phyloP scores from a whole-genome alignment of 345 rosid species.

The Gossypium thurberi region DNA sequence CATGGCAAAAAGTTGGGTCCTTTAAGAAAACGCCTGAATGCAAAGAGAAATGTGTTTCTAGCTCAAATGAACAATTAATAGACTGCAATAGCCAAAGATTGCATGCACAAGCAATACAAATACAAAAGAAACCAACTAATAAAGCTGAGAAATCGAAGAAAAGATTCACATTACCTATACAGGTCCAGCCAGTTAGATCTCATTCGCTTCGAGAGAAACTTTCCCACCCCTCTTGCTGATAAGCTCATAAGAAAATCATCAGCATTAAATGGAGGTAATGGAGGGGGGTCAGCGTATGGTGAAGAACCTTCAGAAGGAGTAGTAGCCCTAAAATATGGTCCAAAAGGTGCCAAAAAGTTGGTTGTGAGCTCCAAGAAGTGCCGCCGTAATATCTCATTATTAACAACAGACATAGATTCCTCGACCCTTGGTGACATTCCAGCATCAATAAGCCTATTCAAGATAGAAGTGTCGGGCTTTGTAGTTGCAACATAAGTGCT shows the following conservation, averaged over 20 bases:
- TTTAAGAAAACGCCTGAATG: conserved; percentile 70
- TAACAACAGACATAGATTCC: conserved; percentile 98
- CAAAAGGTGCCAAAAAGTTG: conserved; percentile 94
- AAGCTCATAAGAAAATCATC: conserved; percentile 78
- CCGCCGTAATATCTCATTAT: conserved; percentile 87
- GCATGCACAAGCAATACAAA: conserved; percentile 2
- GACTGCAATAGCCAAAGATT: not conserved
- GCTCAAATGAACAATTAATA: conserved; percentile 17
- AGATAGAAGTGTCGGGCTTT: conserved; percentile 88
- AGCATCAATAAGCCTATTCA: conserved; percentile 92
- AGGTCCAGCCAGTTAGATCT: conserved; percentile 93
- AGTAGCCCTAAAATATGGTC: conserved; percentile 71
- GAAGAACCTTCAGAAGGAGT: conserved; percentile 87
- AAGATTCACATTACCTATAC: conserved; percentile 52
- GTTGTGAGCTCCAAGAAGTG: conserved; percentile 98
- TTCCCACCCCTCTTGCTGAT: conserved; percentile 85
- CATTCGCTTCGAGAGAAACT: conserved; percentile 89
- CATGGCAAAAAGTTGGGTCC: conserved; percentile 95
- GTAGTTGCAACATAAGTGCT: conserved; percentile 71
- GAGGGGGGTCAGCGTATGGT: conserved; percentile 85
- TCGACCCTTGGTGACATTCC: conserved; percentile 94
- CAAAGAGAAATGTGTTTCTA: conserved; percentile 13
- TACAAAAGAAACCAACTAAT: not conserved
- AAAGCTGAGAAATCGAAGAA: conserved; percentile 8
- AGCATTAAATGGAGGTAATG: conserved; percentile 51